Evolutionary conservation across 345 rosid genomes (phyloP).

Genomic region (Linum trigynum): DNA sequence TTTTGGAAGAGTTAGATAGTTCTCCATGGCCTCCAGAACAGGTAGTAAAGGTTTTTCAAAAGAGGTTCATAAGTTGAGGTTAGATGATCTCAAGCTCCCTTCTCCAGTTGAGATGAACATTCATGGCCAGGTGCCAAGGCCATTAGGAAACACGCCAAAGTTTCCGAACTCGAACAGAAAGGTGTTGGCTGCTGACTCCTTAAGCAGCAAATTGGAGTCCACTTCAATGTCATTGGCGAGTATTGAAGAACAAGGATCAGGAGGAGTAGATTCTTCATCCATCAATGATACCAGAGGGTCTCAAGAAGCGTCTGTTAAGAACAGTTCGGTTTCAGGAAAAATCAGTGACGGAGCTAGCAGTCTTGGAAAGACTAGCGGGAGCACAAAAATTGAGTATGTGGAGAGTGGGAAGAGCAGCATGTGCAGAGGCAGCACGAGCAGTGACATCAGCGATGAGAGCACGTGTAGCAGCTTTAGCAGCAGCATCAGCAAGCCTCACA

Average conservation of each 20-base stretch:
- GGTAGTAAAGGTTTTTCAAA: conserved; percentile 30
- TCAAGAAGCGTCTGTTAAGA: conserved; percentile 57
- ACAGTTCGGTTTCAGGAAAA: conserved; percentile 67
- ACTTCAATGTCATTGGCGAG: conserved; percentile 15
- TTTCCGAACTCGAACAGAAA: conserved; percentile 28
- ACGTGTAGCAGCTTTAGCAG: conserved; percentile 60
- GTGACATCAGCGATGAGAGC: conserved; percentile 70
- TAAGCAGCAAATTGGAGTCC: conserved; percentile 17
- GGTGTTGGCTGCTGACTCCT: conserved; percentile 27
- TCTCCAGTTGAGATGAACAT: conserved; percentile 25
- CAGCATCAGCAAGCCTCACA: conserved; percentile 59
- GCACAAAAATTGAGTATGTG: conserved; percentile 1
- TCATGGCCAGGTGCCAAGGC: conserved; percentile 23
- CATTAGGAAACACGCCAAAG: conserved; percentile 23
- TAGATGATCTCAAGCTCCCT: conserved; percentile 28
- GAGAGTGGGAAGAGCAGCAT: conserved; percentile 47
- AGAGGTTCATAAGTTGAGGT: conserved; percentile 28
- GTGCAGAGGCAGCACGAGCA: conserved; percentile 60
- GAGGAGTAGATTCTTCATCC: conserved; percentile 37
- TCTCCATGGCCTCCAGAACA: conserved; percentile 45
- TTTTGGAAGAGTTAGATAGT: conserved; percentile 8
- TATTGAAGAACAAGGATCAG: conserved; percentile 34
- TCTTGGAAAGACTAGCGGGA: not conserved
- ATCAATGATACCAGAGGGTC: conserved; percentile 50
- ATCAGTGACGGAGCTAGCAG: conserved; percentile 12